Evolutionary conservation across 768 basidiomycete species (phyloP).

Genomic region (Lentinula lateritia): DNA sequence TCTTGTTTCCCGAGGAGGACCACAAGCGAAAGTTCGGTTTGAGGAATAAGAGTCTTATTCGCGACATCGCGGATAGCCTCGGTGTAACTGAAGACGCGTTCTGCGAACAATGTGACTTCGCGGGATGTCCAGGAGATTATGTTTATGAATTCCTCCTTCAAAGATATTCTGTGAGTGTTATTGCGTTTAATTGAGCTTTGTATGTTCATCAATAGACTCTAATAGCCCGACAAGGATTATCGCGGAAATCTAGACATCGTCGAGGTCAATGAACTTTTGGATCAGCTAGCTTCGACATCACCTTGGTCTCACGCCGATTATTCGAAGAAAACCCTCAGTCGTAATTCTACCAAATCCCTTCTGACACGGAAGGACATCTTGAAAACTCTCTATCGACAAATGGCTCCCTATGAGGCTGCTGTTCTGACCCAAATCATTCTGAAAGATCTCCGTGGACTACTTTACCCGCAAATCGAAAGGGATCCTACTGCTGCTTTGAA

Average conservation of each 20-base stretch:
- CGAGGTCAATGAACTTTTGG: slow-evolving; percentile 62
- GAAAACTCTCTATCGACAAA: slow-evolving; percentile 44
- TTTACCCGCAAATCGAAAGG: slow-evolving; percentile 58
- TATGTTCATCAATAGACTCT: slow-evolving; percentile 8
- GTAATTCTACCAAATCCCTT: not conserved
- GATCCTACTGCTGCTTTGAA: slow-evolving; percentile 47
- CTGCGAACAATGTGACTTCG: slow-evolving; percentile 28
- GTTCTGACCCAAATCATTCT: slow-evolving; percentile 84
- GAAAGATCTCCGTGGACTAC: slow-evolving; percentile 75
- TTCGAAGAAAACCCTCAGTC: slow-evolving; percentile 30
- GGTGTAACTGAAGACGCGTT: slow-evolving; percentile 27
- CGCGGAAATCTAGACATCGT: slow-evolving; percentile 33
- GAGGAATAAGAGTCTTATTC: slow-evolving; percentile 58
- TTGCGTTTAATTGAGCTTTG: slow-evolving; percentile 3
- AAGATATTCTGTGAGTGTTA: slow-evolving; percentile 30
- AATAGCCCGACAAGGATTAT: slow-evolving; percentile 17
- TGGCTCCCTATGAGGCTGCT: slow-evolving; percentile 59
- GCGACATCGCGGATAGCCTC: slow-evolving; percentile 44
- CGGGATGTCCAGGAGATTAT: slow-evolving; percentile 71
- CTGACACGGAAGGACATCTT: not conserved
- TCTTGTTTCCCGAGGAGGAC: slow-evolving; percentile 87
- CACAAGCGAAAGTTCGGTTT: slow-evolving; percentile 63
- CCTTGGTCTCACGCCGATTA: slow-evolving; percentile 51
- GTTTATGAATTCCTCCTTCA: slow-evolving; percentile 40
- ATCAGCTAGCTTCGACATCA: slow-evolving; percentile 69